Evolutionary conservation across 306 rosid genomes (phyloP), one percentile per base, ranked within the genome.

Genomic region (Cicer cuneatum): DNA sequence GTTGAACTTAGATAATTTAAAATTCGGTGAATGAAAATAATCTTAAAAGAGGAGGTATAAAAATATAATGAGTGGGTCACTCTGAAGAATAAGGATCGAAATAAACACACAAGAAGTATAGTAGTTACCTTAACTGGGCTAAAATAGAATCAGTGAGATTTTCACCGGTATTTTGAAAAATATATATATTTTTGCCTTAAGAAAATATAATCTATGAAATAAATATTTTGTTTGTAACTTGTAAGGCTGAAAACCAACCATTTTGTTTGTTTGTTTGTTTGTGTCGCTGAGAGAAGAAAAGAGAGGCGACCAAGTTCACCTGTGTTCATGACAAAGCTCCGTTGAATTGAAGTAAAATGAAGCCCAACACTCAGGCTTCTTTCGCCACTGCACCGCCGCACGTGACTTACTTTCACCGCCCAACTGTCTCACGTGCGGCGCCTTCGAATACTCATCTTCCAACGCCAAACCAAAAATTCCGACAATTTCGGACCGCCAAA

Each of bases 331-430:
- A 76, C 51, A 6, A 54, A 29, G 56, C 18, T 43, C 12, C 15
- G 0, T 43, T 66, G 72, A 72, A 42, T 43, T 66, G 69, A 72
- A 42, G 14, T 43, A 74, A 75, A 41, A 64, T 92, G 96, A 84
- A 85, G 89, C 72, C 89, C 80, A 84, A 80, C 77, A 12, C 81
- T 11, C 83, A 49, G 77, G 39, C 81, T 58, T 81, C 89, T 74
- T 81, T 82, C 76, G 59, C 59, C 83, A 18, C 81, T 10, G 71
- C 47, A 5, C 78, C 79, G 2, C 60, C 84, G 29, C 87, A 78
- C 56, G 70, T 64, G 46, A 71, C 78, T 54, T 35, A 52, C 76
- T 64, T 71, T 57, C 71, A 71, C 61, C 77, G 74, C 48, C 41
- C 60, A 69, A 49, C 81, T 16, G 10, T 35, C 56, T 47, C 85